Percentiles rank a stretch among this genome's conserved stretches.
These are phyloP conservation scores for Plectranthus barbatus DNA, from an alignment of 257 asterid genomes.

Conservation along the genomic window DNA sequence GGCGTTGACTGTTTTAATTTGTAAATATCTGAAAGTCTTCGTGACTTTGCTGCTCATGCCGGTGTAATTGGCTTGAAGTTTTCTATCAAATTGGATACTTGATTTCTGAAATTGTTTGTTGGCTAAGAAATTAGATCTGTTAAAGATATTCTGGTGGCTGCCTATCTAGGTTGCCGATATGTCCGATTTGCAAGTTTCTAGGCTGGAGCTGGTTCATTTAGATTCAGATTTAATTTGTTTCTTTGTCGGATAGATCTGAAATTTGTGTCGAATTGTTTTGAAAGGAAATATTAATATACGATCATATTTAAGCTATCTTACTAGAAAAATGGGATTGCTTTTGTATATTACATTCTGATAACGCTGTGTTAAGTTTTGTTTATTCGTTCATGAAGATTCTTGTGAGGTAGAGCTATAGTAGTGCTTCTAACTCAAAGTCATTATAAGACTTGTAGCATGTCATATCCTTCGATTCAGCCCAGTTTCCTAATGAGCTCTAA, in stretches of 20 bases:
- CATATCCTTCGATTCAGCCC: neutral
- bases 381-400: neutral
- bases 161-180: neutral
- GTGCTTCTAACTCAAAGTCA: neutral
- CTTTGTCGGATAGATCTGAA: neutral
- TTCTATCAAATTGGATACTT: neutral
- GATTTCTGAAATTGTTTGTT: neutral
- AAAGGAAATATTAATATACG: neutral
- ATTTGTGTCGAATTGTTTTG: neutral
- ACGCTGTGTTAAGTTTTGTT: neutral
- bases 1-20: constrained; percentile 14
- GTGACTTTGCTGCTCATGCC: neutral
- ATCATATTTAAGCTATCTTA: neutral
- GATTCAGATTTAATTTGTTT: neutral
- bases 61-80: neutral
- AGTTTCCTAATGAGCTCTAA: neutral
- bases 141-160: neutral
- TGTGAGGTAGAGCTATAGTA: neutral
- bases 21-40: constrained; percentile 17
- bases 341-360: neutral
- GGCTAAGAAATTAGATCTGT: neutral
- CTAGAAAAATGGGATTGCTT: neutral
- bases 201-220: neutral
- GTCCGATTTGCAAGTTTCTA: neutral
- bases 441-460: neutral